These are phyloP conservation scores for Boletus insuetus DNA, from an alignment of 768 basidiomycete genomes.

Conservation along the genomic window DNA sequence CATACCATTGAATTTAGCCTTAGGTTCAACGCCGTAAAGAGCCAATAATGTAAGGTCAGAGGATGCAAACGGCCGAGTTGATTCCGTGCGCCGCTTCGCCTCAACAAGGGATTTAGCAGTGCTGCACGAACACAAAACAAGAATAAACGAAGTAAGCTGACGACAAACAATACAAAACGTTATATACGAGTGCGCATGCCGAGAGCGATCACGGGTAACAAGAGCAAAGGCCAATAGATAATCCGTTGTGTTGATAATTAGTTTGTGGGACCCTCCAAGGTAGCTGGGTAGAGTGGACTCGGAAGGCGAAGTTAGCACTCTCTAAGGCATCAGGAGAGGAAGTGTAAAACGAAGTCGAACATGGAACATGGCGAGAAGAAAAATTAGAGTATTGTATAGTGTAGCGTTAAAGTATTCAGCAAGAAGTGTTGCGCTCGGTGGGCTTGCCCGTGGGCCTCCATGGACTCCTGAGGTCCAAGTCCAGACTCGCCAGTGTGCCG, in stretches of 20 bases:
- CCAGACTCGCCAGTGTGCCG: conserved; percentile 71
- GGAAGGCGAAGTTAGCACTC: conserved; percentile 17
- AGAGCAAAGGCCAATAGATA: conserved; percentile 31
- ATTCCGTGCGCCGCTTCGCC: conserved; percentile 9
- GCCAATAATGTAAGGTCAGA: background rate
- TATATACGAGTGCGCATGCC: conserved; percentile 35
- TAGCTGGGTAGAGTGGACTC: conserved; percentile 17
- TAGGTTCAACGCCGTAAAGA: background rate
- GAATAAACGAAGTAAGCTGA: conserved; percentile 26
- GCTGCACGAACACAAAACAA: conserved; percentile 30
- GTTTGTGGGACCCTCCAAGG: conserved; percentile 23
- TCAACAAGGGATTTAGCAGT: background rate
- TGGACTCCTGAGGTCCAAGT: conserved; percentile 49
- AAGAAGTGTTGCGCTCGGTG: conserved; percentile 16
- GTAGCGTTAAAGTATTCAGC: conserved; percentile 16
- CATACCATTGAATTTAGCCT: conserved; percentile 8
- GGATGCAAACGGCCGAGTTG: conserved; percentile 14
- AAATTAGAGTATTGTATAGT: conserved; percentile 7
- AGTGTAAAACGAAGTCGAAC: conserved; percentile 24
- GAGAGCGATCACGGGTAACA: conserved; percentile 38
- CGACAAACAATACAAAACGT: conserved; percentile 34
- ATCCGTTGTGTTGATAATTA: conserved; percentile 29
- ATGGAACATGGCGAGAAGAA: conserved; percentile 10
- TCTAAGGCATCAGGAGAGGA: conserved; percentile 9
- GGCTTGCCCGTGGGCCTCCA: conserved; percentile 24